A percentile compares a stretch with the other conserved stretches of the same genome.
Conservation (phyloP, 257 asterid genomes). For the Solanum dulcamara region DNA sequence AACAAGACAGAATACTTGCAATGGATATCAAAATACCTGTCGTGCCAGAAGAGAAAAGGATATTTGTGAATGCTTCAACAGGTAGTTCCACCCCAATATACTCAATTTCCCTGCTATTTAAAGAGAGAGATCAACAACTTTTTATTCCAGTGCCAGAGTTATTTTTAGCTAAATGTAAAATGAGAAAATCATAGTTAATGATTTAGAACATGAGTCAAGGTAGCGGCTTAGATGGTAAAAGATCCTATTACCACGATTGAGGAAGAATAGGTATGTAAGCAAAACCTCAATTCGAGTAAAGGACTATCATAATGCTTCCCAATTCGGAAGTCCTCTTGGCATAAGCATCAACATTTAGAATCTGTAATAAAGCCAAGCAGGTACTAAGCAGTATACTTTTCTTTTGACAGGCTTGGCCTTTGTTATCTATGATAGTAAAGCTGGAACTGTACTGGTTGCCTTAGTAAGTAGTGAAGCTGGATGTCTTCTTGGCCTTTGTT, state of each 20-base stretch:
- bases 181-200: neutral
- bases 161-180: neutral
- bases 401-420: constrained; percentile 32
- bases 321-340: neutral
- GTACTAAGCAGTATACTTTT: neutral
- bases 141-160: neutral
- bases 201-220: neutral
- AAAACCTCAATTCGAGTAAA: neutral
- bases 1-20: neutral
- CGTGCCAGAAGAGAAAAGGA: constrained; percentile 98
- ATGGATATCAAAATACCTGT: constrained; percentile 49
- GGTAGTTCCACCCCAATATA: constrained; percentile 63
- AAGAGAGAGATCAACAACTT: constrained; percentile 6
- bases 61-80: constrained; percentile 69
- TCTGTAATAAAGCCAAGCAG: neutral
- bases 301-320: neutral
- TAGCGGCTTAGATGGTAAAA: neutral
- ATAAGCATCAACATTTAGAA: neutral
- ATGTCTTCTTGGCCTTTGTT: neutral
- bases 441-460: constrained; percentile 54
- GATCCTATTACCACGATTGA: neutral
- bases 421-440: constrained; percentile 47
- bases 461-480: constrained; percentile 21
- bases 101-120: constrained; percentile 59
- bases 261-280: neutral